phyloP scores from a whole-genome alignment of 768 basidiomycete genomes.

The Xerocomellus dryophilus region DNA sequence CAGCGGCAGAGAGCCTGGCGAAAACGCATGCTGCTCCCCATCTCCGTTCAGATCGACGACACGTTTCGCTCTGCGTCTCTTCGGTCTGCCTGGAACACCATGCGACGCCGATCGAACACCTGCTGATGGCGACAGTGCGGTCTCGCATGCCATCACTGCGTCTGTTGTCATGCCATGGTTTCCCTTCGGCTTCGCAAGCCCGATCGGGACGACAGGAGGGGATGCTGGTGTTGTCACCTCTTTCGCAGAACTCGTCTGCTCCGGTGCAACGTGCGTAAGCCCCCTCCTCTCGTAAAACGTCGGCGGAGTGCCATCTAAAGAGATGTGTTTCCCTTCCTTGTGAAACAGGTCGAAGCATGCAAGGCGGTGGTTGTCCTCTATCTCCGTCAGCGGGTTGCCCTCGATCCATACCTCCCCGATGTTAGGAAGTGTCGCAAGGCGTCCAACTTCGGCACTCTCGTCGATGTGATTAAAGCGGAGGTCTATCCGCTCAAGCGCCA shows the following conservation, averaged over 20 bases:
- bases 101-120: slow-evolving; percentile 46
- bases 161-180: slow-evolving; percentile 19
- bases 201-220: slow-evolving; percentile 61
- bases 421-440: slow-evolving; percentile 76
- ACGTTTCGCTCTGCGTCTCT: slow-evolving; percentile 64
- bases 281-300: slow-evolving; percentile 69
- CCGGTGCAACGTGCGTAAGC: slow-evolving; percentile 46
- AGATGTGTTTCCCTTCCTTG: slow-evolving; percentile 75
- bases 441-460: slow-evolving; percentile 81
- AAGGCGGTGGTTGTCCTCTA: slow-evolving; percentile 68
- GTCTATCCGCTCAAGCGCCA: slow-evolving; percentile 81
- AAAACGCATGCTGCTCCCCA: slow-evolving; percentile 36
- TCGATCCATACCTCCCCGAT: slow-evolving; percentile 79
- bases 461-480: slow-evolving; percentile 74
- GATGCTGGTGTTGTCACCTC: slow-evolving; percentile 50
- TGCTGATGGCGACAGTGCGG: slow-evolving; percentile 32
- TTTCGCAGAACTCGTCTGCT: slow-evolving; percentile 51
- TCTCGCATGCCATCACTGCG: slow-evolving; percentile 17
- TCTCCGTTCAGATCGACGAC: slow-evolving; percentile 75
- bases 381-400: slow-evolving; percentile 77
- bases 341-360: slow-evolving; percentile 82
- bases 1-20: slow-evolving; percentile 7
- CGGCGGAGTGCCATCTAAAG: slow-evolving; percentile 71
- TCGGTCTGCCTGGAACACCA: slow-evolving; percentile 40
- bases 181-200: slow-evolving; percentile 27